These are phyloP conservation scores for Funneliformis mosseae DNA, from an alignment of 192 early-diverging fungal genomes.

Conservation along the genomic window DNA sequence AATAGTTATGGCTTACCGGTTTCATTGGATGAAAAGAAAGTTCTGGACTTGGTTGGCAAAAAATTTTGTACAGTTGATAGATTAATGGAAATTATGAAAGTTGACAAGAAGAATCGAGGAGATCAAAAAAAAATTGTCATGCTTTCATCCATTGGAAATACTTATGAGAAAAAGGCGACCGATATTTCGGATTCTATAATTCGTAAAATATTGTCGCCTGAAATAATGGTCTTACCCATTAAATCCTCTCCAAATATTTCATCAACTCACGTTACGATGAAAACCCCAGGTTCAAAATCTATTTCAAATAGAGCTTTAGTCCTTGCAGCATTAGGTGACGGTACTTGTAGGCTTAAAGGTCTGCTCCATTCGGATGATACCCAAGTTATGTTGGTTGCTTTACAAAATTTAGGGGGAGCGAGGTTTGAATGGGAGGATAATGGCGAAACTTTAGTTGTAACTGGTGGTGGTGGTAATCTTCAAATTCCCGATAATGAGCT, in stretches of 20 bases:
- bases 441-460: conserved; percentile 84
- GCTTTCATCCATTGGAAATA: conserved; percentile 81
- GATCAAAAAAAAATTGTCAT: conserved; percentile 90
- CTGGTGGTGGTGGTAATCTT: conserved; percentile 78
- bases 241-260: conserved; percentile 36
- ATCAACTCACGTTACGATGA: conserved; percentile 55
- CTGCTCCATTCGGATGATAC: conserved; percentile 97
- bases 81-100: conserved; percentile 87
- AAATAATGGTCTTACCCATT: conserved; percentile 68
- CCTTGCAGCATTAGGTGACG: conserved; percentile 85
- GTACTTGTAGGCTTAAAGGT: conserved; percentile 79
- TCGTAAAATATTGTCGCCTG: conserved; percentile 76
- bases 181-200: conserved; percentile 86
- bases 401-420: conserved; percentile 87
- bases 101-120: conserved; percentile 97
- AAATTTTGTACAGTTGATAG: conserved; percentile 73
- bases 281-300: conserved; percentile 93
- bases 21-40: conserved; percentile 77
- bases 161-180: conserved; percentile 80
- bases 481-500: conserved; percentile 75
- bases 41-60: conserved; percentile 63
- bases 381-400: conserved; percentile 92
- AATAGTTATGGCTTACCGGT: conserved; percentile 86
- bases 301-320: conserved; percentile 96
- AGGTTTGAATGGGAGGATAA: conserved; percentile 90